Conservation (phyloP, 2,329 filamentous ascomycete genomes). For the Dactylonectria macrodidyma region DNA sequence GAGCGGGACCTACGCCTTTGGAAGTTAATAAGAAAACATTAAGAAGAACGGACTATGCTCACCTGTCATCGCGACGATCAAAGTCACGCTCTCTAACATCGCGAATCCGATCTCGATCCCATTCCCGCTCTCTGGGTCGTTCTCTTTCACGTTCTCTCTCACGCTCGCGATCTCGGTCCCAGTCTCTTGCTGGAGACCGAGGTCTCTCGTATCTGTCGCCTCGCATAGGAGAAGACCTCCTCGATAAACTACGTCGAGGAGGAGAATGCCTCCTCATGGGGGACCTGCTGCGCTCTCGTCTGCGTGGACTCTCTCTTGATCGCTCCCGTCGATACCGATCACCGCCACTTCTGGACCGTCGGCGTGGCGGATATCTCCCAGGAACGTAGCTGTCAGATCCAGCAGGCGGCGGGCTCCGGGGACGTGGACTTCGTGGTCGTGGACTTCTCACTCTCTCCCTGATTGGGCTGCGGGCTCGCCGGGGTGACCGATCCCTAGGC, state of each 20-base stretch:
- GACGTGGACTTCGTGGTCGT: slow-evolving; percentile 57
- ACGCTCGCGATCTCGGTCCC: slow-evolving; percentile 53
- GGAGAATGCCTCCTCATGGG: slow-evolving; percentile 56
- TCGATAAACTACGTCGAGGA: slow-evolving; percentile 57
- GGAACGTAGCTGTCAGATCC: slow-evolving; percentile 64
- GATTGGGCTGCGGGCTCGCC: slow-evolving; percentile 52
- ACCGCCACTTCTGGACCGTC: slow-evolving; percentile 59
- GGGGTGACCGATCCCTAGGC: slow-evolving; percentile 65
- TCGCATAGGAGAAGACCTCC: slow-evolving; percentile 53
- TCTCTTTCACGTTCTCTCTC: slow-evolving; percentile 50
- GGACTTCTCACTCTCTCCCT: slow-evolving; percentile 52
- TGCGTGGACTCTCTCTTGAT: slow-evolving; percentile 57
- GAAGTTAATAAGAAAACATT: slow-evolving; percentile 36
- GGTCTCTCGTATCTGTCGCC: slow-evolving; percentile 57
- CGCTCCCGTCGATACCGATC: slow-evolving; percentile 60
- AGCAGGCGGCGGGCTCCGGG: slow-evolving; percentile 54
- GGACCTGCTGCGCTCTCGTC: slow-evolving; percentile 56
- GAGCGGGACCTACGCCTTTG: slow-evolving; percentile 69
- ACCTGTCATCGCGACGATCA: slow-evolving; percentile 61
- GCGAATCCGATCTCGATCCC: slow-evolving; percentile 49
- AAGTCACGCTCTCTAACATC: slow-evolving; percentile 55
- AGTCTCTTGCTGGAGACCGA: slow-evolving; percentile 56
- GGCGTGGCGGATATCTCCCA: slow-evolving; percentile 59
- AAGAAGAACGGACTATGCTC: slow-evolving; percentile 26
- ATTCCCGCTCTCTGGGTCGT: slow-evolving; percentile 49